phyloP scores from a whole-genome alignment of 2,329 filamentous ascomycete species.

The Colletotrichum liriopes region DNA sequence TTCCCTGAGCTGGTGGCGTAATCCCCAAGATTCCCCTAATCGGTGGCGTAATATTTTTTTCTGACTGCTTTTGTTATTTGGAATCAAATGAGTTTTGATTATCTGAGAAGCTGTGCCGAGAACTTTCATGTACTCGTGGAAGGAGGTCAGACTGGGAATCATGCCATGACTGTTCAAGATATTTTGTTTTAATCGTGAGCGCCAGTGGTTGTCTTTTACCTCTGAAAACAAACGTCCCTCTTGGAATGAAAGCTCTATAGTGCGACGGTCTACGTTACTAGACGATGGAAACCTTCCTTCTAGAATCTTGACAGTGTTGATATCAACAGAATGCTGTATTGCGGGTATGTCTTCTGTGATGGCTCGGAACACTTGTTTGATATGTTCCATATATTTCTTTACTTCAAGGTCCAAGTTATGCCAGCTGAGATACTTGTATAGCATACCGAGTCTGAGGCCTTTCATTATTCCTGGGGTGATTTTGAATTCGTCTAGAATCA shows the following conservation, averaged over 20 bases:
- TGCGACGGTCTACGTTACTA: constrained; percentile 9
- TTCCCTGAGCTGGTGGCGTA: constrained; percentile 11
- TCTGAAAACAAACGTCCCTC: neutral
- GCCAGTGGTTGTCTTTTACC: constrained; percentile 4
- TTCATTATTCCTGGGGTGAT: constrained; percentile 2
- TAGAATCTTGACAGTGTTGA: constrained; percentile 10
- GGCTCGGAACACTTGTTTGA: neutral
- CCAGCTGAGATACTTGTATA: constrained; percentile 20
- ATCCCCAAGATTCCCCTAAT: too few relatives aligned
- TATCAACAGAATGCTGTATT: constrained; percentile 11
- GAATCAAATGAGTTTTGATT: constrained; percentile 16
- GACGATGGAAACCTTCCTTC: constrained; percentile 14
- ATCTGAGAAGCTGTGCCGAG: constrained; percentile 17
- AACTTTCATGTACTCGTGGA: constrained; percentile 25
- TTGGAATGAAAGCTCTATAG: constrained; percentile 12
- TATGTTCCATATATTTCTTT: constrained; percentile 15
- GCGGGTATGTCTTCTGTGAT: constrained; percentile 12
- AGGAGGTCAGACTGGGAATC: constrained; percentile 25
- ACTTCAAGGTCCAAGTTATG: constrained; percentile 4
- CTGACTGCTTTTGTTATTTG: neutral
- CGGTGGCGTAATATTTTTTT: too few relatives aligned
- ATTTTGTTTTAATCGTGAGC: constrained; percentile 10
- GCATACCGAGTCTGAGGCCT: constrained; percentile 13
- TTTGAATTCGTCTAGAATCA: constrained; percentile 9
- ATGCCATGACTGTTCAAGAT: constrained; percentile 9